Percentiles rank a stretch among this genome's conserved stretches.
phyloP scores from a whole-genome alignment of 371 early-diverging fungal species.

The Enterospora canceri region DNA sequence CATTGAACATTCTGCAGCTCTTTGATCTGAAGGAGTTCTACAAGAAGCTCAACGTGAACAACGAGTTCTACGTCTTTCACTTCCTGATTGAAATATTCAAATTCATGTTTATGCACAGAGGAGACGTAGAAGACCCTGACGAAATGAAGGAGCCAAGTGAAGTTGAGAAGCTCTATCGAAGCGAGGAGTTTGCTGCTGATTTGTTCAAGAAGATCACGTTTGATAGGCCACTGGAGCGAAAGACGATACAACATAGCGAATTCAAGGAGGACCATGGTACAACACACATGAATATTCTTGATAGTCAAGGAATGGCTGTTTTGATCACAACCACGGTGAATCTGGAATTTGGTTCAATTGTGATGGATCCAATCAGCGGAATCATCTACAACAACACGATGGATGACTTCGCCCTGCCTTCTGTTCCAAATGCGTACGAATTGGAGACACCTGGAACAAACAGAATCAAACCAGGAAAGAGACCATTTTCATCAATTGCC shows the following conservation, averaged over 20 bases:
- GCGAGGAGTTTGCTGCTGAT: conserved; percentile 60
- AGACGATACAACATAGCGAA: no score
- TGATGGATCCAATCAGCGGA: conserved; percentile 81
- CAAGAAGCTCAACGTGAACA: conserved; percentile 3
- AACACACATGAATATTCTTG: conserved; percentile 79
- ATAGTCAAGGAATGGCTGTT: conserved; percentile 69
- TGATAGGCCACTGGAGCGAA: conserved; percentile 11
- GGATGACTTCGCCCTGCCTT: conserved; percentile 88
- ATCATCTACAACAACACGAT: conserved; percentile 87
- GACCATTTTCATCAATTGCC: conserved; percentile 74
- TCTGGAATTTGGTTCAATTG: conserved; percentile 73
- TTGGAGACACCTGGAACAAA: no score
- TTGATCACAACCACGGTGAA: conserved; percentile 74
- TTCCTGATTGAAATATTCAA: conserved; percentile 74
- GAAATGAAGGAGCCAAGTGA: conserved; percentile 54
- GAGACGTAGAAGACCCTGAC: conserved; percentile 69
- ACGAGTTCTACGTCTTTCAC: conserved; percentile 25
- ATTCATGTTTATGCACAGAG: conserved; percentile 70
- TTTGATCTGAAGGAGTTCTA: conserved; percentile 61
- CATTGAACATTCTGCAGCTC: conserved; percentile 73
- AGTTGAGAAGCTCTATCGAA: conserved; percentile 61
- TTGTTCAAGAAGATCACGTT: conserved; percentile 57
- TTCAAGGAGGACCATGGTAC: conserved; percentile 76
- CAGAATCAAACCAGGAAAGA: conserved; percentile 75
- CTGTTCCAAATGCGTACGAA: conserved; percentile 62